Base-by-base conservation (phyloP, 2,329 filamentous ascomycete genomes). In the Calonectria pseudoreteaudii region DNA sequence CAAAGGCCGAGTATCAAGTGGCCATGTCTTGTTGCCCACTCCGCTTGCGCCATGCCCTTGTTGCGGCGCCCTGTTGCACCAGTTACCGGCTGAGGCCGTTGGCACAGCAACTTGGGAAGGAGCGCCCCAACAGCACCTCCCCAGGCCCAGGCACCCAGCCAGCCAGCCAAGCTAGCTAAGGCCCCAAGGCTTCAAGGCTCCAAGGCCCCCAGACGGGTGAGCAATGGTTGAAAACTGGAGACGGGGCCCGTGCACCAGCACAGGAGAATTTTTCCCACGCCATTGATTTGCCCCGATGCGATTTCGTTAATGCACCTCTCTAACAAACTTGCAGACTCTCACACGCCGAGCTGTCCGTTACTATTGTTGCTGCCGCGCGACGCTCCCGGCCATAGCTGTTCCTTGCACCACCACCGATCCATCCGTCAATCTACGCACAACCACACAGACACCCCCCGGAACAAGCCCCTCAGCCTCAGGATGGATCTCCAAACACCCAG, bases 401-500 rank as follows among this genome's bases (percentile, higher is more conserved):
- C 56, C 56, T 62, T 62, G 56, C 68, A 53, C 52, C 52, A 58
- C 11, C 60, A 26, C 18, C 44, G 28, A 20, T n/a, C 50, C 44
- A 53, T 36, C 56, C 34, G 18, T 41, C 56, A 62, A 62, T 44
- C 44, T 49, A 38, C 50, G 20, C 44, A 41, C 23, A 58, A 49
- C 49, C 58, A 56, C 36, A 65, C 58, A 56, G 58, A 66, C 64
- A 13, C 50, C 38, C 30, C 34, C 38, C 30, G 28, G 41, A 52
- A 30, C 20, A 38, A 20, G 30, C 26, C 67, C 36, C 30, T 47
- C 44, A 47, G 44, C 44, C 62, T 30, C 47, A 76, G 64, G 68
- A 82, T 82, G 81, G 79, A 79, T 66, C 53, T 75, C 14, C 76
- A 76, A 41, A 66, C 72, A 28, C 79, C 81, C 64, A 91, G 90